Percentiles rank a stretch among this genome's conserved stretches.
These are phyloP conservation scores for Graphilbum fragrans DNA, from an alignment of 2,329 filamentous ascomycete species.

Conservation along the genomic window DNA sequence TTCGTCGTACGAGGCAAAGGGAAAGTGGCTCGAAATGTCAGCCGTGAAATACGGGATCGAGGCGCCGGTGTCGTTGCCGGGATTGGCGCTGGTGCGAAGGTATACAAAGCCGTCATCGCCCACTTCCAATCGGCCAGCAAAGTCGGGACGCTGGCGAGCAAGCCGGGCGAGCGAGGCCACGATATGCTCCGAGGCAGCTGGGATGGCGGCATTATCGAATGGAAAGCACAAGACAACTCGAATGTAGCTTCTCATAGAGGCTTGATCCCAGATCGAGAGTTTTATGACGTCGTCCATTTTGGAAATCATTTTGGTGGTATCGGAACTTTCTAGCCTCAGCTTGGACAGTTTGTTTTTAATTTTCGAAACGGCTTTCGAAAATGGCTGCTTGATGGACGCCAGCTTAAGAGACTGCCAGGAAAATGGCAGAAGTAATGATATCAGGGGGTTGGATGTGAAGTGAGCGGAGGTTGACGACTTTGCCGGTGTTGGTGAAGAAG, in stretches of 20 bases:
- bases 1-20: slow-evolving; percentile 14
- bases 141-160: slow-evolving; percentile 13
- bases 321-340: not conserved
- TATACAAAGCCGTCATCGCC: slow-evolving; percentile 9
- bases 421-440: not conserved
- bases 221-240: slow-evolving; percentile 14
- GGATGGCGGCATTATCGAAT: slow-evolving; percentile 4
- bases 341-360: not conserved
- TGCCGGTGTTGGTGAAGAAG: not conserved
- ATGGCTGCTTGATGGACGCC: not conserved
- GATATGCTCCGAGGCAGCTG: slow-evolving; percentile 9
- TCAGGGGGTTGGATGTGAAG: not conserved
- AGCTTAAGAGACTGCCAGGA: not conserved
- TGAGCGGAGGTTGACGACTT: no score
- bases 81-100: slow-evolving; percentile 8
- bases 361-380: not conserved
- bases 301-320: not conserved
- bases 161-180: slow-evolving; percentile 10
- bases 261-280: slow-evolving; percentile 10
- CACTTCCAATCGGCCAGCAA: slow-evolving; percentile 16
- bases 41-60: slow-evolving; percentile 12
- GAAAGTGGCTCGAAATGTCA: slow-evolving; percentile 12
- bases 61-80: not conserved
- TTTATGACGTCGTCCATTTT: not conserved
- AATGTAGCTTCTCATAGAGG: slow-evolving; percentile 11